Base-by-base conservation (phyloP, 768 basidiomycete genomes). In the Coprinopsis cinerea region DNA sequence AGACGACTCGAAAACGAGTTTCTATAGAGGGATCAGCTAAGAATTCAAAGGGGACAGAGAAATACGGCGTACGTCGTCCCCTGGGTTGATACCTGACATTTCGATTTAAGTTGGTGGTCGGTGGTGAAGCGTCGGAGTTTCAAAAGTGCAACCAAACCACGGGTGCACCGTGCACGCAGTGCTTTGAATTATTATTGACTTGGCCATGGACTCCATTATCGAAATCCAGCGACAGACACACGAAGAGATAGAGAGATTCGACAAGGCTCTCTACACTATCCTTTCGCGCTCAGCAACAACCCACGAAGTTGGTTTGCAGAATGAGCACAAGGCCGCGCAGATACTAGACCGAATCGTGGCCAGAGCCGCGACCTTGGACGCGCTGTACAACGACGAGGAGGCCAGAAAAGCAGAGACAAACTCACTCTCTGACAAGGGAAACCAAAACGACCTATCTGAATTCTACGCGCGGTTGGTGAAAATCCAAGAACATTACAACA, bases 401-500 rank as follows among this genome's bases (percentile, higher is more conserved):
- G 74, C 77, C 14, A 75, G 87, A 55, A 83, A 81, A 51, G 67
- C 71, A n/a, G 89, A 92, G 64, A 68, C 82, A 14, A 75, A 83
- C 36, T 57, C 74, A 11, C 67, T 91, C 4, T 85, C 87, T 30
- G 73, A 78, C 10, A 68, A 81, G 14, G 53, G 70, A 3, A 75
- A 79, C 57, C 77, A 77, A 41, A 79, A 81, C 67, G 81, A 97
- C 68, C 76, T 98, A 45, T 83, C 85, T 41, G 92, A 95, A 67
- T 99, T 99, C 73, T 98, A 99, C 72, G 75, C 85, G 66, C 85
- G 96, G 73, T 84, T 98, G 76, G 85, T 82, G 63, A 92, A 89
- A 79, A 83, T 98, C 68, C 91, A 94, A 72, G 92, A 94, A 64
- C 92, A 95, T 79, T 85, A 98, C 77, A 79, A 78, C 70, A 91